Evolutionary conservation across 2,329 filamentous ascomycete genomes (phyloP).

Genomic region (Ophiostoma sp.): DNA sequence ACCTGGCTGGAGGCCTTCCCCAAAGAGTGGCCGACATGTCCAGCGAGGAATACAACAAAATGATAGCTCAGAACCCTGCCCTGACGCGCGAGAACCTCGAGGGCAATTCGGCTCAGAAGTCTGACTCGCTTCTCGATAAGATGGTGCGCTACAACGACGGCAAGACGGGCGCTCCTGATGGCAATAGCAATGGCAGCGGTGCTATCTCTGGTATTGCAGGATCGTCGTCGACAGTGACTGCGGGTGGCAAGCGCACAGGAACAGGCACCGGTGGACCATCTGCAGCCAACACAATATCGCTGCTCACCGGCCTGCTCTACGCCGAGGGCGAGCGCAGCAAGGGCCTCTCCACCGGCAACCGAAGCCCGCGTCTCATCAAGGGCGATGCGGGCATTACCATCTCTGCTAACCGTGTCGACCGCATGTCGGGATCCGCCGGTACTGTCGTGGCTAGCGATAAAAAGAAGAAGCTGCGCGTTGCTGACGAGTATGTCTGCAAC

Average conservation of each 20-base stretch:
- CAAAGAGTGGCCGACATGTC: background rate
- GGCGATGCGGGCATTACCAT: slow-evolving; percentile 85
- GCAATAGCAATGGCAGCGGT: background rate
- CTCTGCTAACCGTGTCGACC: slow-evolving; percentile 68
- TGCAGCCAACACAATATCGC: slow-evolving; percentile 83
- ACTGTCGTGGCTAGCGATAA: slow-evolving; percentile 48
- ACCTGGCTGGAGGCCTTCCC: background rate
- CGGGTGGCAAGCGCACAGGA: background rate
- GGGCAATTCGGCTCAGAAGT: slow-evolving; percentile 59
- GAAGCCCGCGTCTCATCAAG: slow-evolving; percentile 72
- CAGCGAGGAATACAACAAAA: background rate
- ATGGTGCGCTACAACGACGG: slow-evolving; percentile 72
- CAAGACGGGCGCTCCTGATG: background rate
- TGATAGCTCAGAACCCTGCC: slow-evolving; percentile 48
- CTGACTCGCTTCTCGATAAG: slow-evolving; percentile 76
- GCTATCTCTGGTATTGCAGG: too few species aligned
- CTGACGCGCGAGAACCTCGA: slow-evolving; percentile 78
- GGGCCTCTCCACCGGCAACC: slow-evolving; percentile 81
- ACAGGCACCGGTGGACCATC: slow-evolving; percentile 31
- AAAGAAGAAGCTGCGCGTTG: slow-evolving; percentile 79
- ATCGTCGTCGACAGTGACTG: background rate
- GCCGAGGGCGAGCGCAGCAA: slow-evolving; percentile 81
- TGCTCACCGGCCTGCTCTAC: slow-evolving; percentile 84
- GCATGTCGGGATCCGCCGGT: slow-evolving; percentile 31
- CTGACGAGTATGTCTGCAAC: slow-evolving; percentile 88